Base-by-base conservation (phyloP, 768 basidiomycete species). In the Boletus sp. region DNA sequence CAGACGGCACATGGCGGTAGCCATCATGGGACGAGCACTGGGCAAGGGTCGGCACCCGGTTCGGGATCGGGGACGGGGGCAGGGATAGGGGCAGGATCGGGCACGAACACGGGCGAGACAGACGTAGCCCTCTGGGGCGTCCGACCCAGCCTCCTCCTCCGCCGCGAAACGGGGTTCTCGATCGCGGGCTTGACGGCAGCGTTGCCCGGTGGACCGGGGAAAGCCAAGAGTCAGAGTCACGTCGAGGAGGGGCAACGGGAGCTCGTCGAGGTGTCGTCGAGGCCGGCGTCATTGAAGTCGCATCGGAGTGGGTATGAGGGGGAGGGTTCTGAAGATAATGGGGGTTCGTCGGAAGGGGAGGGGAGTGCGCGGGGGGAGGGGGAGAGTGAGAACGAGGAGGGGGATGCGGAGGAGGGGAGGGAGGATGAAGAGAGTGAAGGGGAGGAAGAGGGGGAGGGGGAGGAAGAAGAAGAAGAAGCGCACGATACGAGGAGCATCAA, bases 91-190 rank as follows among this genome's bases (percentile, higher is more conserved):
- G 3, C 25, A 3, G 38, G 29, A 0, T 5, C 50, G n/a, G 32
- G 15, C 1, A 2, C 32, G 14, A 17, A 23, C 7, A 23, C 37
- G 7, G 56, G 47, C 4, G 58, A 48, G 21, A 15, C 56, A 15
- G 60, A 67, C 50, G n/a, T 30, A 0, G 45, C 47, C 61, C 57
- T 19, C 62, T 64, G 53, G 63, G 71, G 4, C 66, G 75, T 23
- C 71, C 66, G 61, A 4, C 79, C 80, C 14, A 79, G 83, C 3
- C 84, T 89, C 57, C 71, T 91, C 30, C 74, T 91, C 21, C 75
- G 89, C 35, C 78, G 89, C 39, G 88, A 90, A 50, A 85, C 85
- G 23, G 84, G 83, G 11, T 93, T 94, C 64, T 92, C 91, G 21
- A 90, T 94, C 56, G 87, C 88, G 5, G 86, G 82, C 58, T 75